A percentile compares a stretch with the other conserved stretches of the same genome.
Evolutionary conservation across 768 basidiomycete species (phyloP).

Genomic region (Rhizopogon sp.): DNA sequence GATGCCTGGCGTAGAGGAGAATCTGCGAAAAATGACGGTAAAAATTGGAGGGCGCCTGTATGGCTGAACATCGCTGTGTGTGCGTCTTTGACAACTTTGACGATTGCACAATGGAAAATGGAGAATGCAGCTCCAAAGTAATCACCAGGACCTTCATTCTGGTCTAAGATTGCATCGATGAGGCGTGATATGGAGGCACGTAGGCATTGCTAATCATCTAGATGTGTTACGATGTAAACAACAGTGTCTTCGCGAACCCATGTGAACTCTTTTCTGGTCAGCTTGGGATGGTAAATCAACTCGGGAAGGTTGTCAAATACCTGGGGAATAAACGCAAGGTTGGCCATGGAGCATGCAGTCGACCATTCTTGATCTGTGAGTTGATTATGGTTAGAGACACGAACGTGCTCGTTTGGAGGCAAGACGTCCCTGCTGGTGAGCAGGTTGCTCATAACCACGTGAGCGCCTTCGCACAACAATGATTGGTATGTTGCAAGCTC

Average conservation of each 20-base stretch:
- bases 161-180: not conserved
- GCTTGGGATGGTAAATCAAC: not conserved
- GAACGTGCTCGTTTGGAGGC: not conserved
- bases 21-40: not conserved
- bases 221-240: constrained; percentile 13
- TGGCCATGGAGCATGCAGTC: not conserved
- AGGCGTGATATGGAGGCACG: not conserved
- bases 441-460: not conserved
- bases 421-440: not conserved
- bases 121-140: not conserved
- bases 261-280: not conserved
- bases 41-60: not conserved
- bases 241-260: constrained; percentile 1
- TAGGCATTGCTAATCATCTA: constrained; percentile 15
- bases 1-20: not conserved
- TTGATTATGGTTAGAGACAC: not conserved
- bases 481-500: too few species aligned
- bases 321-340: not conserved
- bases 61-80: not conserved
- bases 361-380: not conserved
- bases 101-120: not conserved
- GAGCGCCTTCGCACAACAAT: not conserved
- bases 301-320: not conserved
- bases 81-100: not conserved
- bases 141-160: not conserved